These are phyloP conservation scores for Plantago lanceolata DNA, from an alignment of 305 asterid genomes.

Conservation along the genomic window DNA sequence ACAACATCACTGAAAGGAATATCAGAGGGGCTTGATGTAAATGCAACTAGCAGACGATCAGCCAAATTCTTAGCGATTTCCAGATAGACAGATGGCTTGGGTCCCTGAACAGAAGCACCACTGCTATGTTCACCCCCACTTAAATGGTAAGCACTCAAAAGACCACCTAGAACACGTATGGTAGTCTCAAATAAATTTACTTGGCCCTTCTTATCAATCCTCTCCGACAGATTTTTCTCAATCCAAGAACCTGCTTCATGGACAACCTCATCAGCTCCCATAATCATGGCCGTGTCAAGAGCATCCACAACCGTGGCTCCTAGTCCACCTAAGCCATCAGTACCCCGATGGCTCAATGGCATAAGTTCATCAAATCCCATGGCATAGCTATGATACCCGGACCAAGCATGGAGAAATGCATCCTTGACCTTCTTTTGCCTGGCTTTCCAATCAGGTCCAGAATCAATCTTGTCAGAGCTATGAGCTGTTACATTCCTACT, in stretches of 20 bases:
- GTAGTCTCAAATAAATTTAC: slow-evolving; percentile 94
- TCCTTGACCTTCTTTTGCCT: slow-evolving; percentile 73
- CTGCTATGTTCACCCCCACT: slow-evolving; percentile 61
- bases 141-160: slow-evolving; percentile 90
- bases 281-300: slow-evolving; percentile 91
- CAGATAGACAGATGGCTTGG: slow-evolving; percentile 72
- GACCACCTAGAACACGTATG: slow-evolving; percentile 84
- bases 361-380: slow-evolving; percentile 96
- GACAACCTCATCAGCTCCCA: slow-evolving; percentile 74
- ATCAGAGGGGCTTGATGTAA: slow-evolving; percentile 70
- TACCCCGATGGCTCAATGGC: slow-evolving; percentile 79
- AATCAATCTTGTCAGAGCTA: slow-evolving; percentile 27
- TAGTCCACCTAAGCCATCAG: slow-evolving; percentile 85
- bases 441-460: slow-evolving; percentile 54
- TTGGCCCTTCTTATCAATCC: slow-evolving; percentile 66
- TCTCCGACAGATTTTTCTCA: slow-evolving; percentile 64
- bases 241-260: slow-evolving; percentile 89
- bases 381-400: slow-evolving; percentile 67
- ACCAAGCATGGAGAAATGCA: slow-evolving; percentile 90
- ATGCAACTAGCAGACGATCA: slow-evolving; percentile 76
- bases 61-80: slow-evolving; percentile 86
- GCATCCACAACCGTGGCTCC: slow-evolving; percentile 96
- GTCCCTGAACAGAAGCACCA: slow-evolving; percentile 46
- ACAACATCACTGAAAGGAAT: slow-evolving; percentile 81
- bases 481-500: slow-evolving; percentile 41